phyloP scores from a whole-genome alignment of 768 basidiomycete species.

The Fomitopsis pulvina region DNA sequence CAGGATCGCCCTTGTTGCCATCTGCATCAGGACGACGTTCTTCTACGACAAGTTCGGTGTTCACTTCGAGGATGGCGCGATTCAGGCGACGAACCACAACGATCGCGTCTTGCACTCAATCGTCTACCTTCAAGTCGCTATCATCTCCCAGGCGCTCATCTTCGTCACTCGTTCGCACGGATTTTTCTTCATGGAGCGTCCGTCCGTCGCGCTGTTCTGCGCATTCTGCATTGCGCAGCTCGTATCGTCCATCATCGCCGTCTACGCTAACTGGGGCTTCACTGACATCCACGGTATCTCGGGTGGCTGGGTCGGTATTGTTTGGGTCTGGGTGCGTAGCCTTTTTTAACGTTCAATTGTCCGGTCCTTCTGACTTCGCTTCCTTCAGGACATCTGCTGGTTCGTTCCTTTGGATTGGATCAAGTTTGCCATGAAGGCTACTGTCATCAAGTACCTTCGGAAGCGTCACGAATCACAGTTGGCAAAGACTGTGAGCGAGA shows the following conservation, averaged over 20 bases:
- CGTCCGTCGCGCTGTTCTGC: conserved; percentile 78
- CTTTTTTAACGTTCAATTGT: neutral
- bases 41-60: conserved; percentile 88
- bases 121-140: conserved; percentile 94
- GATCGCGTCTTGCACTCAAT: conserved; percentile 82
- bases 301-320: conserved; percentile 94
- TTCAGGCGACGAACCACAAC: conserved; percentile 33
- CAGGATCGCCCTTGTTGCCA: conserved; percentile 71
- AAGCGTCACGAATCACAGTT: conserved; percentile 43
- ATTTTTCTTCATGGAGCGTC: conserved; percentile 96
- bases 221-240: conserved; percentile 95
- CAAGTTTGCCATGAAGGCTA: conserved; percentile 96
- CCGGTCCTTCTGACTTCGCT: neutral
- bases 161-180: conserved; percentile 92
- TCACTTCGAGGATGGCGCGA: conserved; percentile 30
- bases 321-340: conserved; percentile 87
- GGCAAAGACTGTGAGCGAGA: conserved; percentile 26
- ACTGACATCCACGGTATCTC: conserved; percentile 73
- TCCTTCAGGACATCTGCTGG: conserved; percentile 82
- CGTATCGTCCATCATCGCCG: conserved; percentile 92
- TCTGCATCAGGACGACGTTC: conserved; percentile 83
- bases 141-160: conserved; percentile 82
- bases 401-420: conserved; percentile 93
- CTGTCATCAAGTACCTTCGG: conserved; percentile 81
- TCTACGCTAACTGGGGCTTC: conserved; percentile 92